Evolutionary conservation across 2,329 filamentous ascomycete genomes (phyloP).

Genomic region (Cordyceps cateniannulata): DNA sequence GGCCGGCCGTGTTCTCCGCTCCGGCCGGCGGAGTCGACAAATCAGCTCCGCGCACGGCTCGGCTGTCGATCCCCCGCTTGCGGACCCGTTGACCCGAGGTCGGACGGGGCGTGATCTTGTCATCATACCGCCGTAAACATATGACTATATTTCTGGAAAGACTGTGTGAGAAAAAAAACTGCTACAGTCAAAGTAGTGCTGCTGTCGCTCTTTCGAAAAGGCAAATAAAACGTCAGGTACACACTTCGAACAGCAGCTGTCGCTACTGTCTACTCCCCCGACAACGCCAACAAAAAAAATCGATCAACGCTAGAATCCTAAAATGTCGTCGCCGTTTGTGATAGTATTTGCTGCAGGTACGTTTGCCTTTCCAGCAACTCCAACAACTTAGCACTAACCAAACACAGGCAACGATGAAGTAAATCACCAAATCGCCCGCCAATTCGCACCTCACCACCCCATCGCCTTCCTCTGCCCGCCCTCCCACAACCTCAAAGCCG

Average conservation of each 20-base stretch:
- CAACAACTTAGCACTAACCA: no score
- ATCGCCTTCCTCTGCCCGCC: constrained; percentile 1
- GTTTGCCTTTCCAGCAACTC: background rate
- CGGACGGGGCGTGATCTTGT: background rate
- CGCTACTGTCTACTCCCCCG: background rate
- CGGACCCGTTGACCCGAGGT: background rate
- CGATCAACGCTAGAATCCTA: background rate
- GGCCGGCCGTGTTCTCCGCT: background rate
- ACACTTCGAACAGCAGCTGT: no score
- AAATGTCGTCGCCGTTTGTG: background rate
- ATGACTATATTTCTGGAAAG: background rate
- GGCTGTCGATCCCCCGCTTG: background rate
- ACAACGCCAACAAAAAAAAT: no score
- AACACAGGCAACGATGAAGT: background rate
- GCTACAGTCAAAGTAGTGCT: no score
- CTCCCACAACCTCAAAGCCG: background rate
- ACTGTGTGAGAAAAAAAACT: no score
- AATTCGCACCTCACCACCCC: background rate
- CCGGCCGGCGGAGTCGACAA: background rate
- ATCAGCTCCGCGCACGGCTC: background rate
- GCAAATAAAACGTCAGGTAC: no score
- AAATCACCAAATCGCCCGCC: background rate
- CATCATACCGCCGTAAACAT: background rate
- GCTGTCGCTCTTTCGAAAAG: no score
- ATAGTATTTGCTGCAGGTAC: constrained; percentile 1